phyloP scores from a whole-genome alignment of 1,139 yeast species.

The Lodderomyces beijingensis region DNA sequence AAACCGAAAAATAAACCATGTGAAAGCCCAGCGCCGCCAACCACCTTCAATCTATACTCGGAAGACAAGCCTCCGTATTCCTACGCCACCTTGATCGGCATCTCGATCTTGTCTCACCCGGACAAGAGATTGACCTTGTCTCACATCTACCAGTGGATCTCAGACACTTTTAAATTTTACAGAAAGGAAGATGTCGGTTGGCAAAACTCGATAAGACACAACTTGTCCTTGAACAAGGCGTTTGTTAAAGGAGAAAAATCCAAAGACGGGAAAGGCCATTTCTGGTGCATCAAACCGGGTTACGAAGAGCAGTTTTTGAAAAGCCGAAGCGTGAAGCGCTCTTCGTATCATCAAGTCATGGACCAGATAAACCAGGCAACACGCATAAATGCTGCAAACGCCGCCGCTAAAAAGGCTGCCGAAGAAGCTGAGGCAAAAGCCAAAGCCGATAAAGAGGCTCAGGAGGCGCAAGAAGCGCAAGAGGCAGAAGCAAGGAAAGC shows the following conservation, averaged over 20 bases:
- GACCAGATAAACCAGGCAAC: slow-evolving; percentile 31
- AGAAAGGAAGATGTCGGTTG: slow-evolving; percentile 86
- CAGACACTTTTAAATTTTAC: slow-evolving; percentile 80
- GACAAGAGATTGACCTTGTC: slow-evolving; percentile 78
- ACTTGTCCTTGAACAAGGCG: slow-evolving; percentile 79
- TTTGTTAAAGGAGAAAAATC: slow-evolving; percentile 89
- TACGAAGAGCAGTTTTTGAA: slow-evolving; percentile 78
- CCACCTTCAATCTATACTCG: slow-evolving; percentile 35
- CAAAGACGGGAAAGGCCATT: slow-evolving; percentile 94
- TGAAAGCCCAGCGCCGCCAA: neutral
- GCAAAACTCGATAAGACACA: slow-evolving; percentile 90
- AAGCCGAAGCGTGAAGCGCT: slow-evolving; percentile 47
- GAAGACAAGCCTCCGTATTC: slow-evolving; percentile 84
- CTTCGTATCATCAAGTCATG: slow-evolving; percentile 44
- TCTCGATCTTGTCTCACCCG: slow-evolving; percentile 86
- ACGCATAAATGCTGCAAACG: slow-evolving; percentile 9
- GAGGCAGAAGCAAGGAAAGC: slow-evolving; percentile 16
- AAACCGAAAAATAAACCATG: neutral
- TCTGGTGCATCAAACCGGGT: slow-evolving; percentile 87
- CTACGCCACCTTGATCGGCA: slow-evolving; percentile 89
- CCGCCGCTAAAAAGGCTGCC: slow-evolving; percentile 5
- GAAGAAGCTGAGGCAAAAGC: slow-evolving; percentile 1
- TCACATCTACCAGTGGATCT: slow-evolving; percentile 91
- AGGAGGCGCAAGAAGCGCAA: slow-evolving; percentile 12
- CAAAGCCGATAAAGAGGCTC: slow-evolving; percentile 18